These are phyloP conservation scores for Ajuga chamaepitys DNA, from an alignment of 257 asterid species.

Conservation along the genomic window DNA sequence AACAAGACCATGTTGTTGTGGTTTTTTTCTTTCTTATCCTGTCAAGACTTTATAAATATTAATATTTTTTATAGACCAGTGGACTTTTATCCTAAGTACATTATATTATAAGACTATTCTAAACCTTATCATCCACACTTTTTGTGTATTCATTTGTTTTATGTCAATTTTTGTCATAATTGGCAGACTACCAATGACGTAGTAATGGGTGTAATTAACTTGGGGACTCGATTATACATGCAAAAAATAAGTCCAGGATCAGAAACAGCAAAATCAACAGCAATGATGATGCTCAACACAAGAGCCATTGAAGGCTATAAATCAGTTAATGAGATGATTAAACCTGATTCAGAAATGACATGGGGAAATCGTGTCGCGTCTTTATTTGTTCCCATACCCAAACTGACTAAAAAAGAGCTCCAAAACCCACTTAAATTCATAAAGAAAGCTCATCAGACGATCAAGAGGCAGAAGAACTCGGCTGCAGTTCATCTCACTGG, in stretches of 20 bases:
- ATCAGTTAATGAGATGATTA: conserved; percentile 55
- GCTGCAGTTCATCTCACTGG: conserved; percentile 39
- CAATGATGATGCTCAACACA: conserved; percentile 55
- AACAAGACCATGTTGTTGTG: no score
- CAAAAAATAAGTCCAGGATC: conserved; percentile 21
- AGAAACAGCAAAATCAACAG: conserved; percentile 28
- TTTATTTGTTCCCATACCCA: conserved; percentile 40
- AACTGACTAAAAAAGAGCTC: conserved; percentile 8
- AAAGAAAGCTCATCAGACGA: conserved; percentile 29
- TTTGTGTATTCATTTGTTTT: no score
- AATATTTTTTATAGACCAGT: no score
- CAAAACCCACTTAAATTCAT: conserved; percentile 41
- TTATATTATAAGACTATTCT: no score
- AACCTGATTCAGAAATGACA: conserved; percentile 42
- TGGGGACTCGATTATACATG: conserved; percentile 63
- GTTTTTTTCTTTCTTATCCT: no score
- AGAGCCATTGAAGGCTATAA: conserved; percentile 52
- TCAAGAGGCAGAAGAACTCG: conserved; percentile 50
- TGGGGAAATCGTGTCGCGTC: conserved; percentile 77
- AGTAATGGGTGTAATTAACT: conserved; percentile 39
- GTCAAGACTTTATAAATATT: no score
- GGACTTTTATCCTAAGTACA: no score
- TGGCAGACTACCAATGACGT: conserved; percentile 71
- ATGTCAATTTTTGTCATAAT: no score
- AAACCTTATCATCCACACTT: no score